Percentiles rank a stretch among this genome's conserved stretches.
Evolutionary conservation across 305 asterid species (phyloP).

Genomic region (Fraxinus velutina): DNA sequence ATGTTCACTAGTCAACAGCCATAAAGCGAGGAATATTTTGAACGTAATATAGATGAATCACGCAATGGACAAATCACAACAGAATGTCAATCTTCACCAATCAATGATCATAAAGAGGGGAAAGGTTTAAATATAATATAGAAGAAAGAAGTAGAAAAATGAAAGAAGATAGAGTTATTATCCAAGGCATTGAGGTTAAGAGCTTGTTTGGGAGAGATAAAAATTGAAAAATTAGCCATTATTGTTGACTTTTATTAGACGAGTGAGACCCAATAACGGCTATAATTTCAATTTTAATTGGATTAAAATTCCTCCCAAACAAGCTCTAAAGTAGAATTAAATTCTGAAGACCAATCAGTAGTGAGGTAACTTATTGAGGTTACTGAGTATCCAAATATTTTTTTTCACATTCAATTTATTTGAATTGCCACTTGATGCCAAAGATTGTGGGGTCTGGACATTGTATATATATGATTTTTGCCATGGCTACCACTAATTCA

Average conservation of each 20-base stretch:
- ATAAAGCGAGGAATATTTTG: too few species aligned
- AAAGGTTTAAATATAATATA: neutral
- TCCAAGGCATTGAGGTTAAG: neutral
- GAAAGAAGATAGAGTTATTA: neutral
- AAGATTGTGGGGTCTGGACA: neutral
- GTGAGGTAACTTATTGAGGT: neutral
- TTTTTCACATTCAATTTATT: neutral
- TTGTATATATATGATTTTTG: neutral
- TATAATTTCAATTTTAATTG: too few species aligned
- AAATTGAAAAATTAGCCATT: too few species aligned
- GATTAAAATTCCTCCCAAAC: too few species aligned
- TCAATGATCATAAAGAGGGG: neutral
- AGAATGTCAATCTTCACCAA: too few species aligned
- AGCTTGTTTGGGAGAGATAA: too few species aligned
- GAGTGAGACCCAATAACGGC: too few species aligned
- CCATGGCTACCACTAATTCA: neutral
- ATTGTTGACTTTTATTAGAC: too few species aligned
- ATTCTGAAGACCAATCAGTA: neutral
- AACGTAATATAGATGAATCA: too few species aligned
- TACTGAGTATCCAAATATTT: neutral
- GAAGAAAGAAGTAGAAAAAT: neutral
- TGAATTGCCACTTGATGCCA: neutral
- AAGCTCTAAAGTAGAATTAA: neutral
- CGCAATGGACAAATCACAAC: too few species aligned
- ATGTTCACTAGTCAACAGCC: constrained; percentile 4